phyloP scores from a whole-genome alignment of 441 rosid genomes.

The Bruguiera hainesii region DNA sequence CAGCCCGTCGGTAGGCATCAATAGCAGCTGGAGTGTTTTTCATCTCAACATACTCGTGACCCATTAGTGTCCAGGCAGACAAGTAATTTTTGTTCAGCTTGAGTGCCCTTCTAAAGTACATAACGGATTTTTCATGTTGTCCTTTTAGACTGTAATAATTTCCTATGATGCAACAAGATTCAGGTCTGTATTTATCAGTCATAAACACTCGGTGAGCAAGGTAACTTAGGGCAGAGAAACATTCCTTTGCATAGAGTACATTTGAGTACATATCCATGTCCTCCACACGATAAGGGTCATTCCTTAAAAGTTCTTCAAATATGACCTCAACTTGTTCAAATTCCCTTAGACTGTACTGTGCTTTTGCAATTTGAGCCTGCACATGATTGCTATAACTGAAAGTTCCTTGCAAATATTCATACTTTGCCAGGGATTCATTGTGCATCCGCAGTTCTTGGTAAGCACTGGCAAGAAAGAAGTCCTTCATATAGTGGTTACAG shows the following conservation, averaged over 20 bases:
- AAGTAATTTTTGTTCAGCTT: conserved; percentile 78
- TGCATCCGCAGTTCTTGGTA: conserved; percentile 93
- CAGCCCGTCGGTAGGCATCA: conserved; percentile 92
- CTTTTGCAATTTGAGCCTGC: conserved; percentile 94
- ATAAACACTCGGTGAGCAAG: conserved; percentile 84
- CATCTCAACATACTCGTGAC: conserved; percentile 96
- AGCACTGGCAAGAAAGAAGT: conserved; percentile 77
- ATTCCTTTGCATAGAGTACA: conserved; percentile 88
- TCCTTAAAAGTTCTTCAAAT: conserved; percentile 85
- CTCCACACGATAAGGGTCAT: conserved; percentile 79
- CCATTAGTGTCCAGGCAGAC: conserved; percentile 98
- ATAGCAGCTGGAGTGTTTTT: conserved; percentile 90
- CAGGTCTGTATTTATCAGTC: conserved; percentile 92
- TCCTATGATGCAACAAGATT: conserved; percentile 93
- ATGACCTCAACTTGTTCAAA: conserved; percentile 91
- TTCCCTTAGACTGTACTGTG: conserved; percentile 80
- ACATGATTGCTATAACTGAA: conserved; percentile 79
- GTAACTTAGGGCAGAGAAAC: conserved; percentile 75
- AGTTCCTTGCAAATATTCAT: conserved; percentile 62
- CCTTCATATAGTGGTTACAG: conserved; percentile 93
- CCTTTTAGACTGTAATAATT: conserved; percentile 95
- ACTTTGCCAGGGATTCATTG: conserved; percentile 65
- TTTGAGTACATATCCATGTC: conserved; percentile 97
- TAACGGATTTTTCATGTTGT: conserved; percentile 83
- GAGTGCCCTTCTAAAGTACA: conserved; percentile 93